Base-by-base conservation (phyloP, 495 filamentous ascomycete species). In the Xanthoparmelia taractica region DNA sequence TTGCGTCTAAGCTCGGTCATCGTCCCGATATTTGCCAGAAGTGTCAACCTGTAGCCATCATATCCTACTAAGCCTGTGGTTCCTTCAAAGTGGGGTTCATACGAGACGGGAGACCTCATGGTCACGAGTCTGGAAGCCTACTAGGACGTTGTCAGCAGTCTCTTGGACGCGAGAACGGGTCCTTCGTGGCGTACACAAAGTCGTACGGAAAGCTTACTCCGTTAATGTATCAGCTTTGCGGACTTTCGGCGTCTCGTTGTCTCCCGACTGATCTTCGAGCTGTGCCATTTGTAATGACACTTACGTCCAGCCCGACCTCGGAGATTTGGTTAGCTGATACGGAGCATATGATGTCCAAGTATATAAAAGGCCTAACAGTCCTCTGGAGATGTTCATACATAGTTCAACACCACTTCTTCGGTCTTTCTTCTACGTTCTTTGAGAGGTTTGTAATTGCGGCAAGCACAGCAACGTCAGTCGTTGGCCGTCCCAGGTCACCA, bases 361-460 rank as follows among this genome's bases (percentile, higher is more conserved):
- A 58, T 63, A 63, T 56, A 63, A 58, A 58, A 31, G 8, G 40
- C 31, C 18, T 41, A 54, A 47, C 41, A 23, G n/a, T 47, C 61
- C 59, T 25, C 50, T 34, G 40, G 50, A 23, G n/a, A 37, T 11
- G 36, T 20, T 63, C 54, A 2, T 63, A 31, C 18, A 29, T 56
- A 25, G 23, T 20, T 41, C 6, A 25, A 12, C n/a, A 50, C 31
- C 33, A 37, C 31, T 40, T 0, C 33, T 58, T 47, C 55, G 15
- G 36, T 48, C 55, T 8, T 13, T 50, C 40, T 63, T 50, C 0
- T 38, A 31, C n/a, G 11, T 37, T 29, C 8, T 29, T 63, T 18
- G 20, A 4, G 2, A 11, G 20, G 29, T 0, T 57, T 23, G n/a
- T n/a, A 20, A n/a, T 41, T 29, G 12, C 20, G 4, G 38, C n/a